Evolutionary conservation across 495 filamentous ascomycete genomes (phyloP).

Genomic region (Talaromyces thailandensis): DNA sequence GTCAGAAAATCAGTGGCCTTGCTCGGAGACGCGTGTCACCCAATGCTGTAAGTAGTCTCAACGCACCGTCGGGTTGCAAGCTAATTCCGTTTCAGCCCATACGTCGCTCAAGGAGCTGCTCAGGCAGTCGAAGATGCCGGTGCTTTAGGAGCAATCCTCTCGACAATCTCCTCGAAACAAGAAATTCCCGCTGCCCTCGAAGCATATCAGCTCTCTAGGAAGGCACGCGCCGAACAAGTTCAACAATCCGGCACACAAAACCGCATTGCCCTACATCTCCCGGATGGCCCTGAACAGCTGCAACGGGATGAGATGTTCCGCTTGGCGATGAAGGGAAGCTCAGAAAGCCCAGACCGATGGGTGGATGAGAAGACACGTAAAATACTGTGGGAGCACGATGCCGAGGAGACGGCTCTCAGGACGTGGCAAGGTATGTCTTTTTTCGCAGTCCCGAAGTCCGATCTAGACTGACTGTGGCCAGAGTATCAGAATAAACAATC

Average conservation of each 20-base stretch:
- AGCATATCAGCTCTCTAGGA: slow-evolving; percentile 40
- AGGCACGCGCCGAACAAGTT: slow-evolving; percentile 38
- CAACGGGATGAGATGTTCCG: slow-evolving; percentile 40
- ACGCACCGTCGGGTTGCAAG: background rate
- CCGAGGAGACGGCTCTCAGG: slow-evolving; percentile 31
- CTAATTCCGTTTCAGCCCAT: slow-evolving; percentile 17
- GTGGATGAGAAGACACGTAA: slow-evolving; percentile 36
- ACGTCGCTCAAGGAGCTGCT: slow-evolving; percentile 43
- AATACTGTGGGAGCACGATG: slow-evolving; percentile 42
- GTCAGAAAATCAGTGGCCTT: slow-evolving; percentile 48
- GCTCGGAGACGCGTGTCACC: slow-evolving; percentile 62
- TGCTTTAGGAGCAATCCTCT: slow-evolving; percentile 39
- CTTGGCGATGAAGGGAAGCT: slow-evolving; percentile 20
- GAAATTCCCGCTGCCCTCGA: slow-evolving; percentile 34
- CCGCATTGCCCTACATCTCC: slow-evolving; percentile 42
- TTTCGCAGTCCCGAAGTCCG: background rate
- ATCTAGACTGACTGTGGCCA: background rate
- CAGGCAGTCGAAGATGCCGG: slow-evolving; percentile 47
- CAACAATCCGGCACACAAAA: slow-evolving; percentile 43
- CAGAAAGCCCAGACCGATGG: slow-evolving; percentile 38
- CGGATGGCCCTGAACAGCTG: slow-evolving; percentile 42
- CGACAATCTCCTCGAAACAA: slow-evolving; percentile 22
- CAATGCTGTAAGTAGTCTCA: slow-evolving; percentile 39
- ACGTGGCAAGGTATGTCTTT: slow-evolving; percentile 21
- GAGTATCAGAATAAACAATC: background rate